phyloP scores from a whole-genome alignment of 495 filamentous ascomycete genomes.

The Penicilliopsis zonata region DNA sequence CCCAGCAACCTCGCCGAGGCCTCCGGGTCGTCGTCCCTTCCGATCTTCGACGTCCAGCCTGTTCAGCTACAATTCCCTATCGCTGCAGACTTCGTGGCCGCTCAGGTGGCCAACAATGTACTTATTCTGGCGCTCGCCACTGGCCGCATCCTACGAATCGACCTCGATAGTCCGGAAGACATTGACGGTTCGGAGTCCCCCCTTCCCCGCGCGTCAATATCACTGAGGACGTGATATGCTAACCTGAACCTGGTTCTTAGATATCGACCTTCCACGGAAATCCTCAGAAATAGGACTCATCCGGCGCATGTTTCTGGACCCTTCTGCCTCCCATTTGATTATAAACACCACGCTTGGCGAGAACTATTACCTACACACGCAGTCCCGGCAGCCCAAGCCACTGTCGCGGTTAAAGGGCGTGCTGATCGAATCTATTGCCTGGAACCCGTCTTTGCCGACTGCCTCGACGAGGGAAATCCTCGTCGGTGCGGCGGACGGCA shows the following conservation, averaged over 20 bases:
- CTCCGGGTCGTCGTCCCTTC: conserved; percentile 49
- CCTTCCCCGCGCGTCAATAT: background rate
- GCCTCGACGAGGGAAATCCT: conserved; percentile 94
- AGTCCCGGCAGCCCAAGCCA: conserved; percentile 75
- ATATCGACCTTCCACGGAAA: conserved; percentile 95
- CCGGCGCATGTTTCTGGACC: conserved; percentile 91
- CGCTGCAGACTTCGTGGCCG: conserved; percentile 87
- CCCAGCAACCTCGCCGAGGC: conserved; percentile 45
- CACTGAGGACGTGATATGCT: conserved; percentile 4
- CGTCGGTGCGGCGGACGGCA: conserved; percentile 81
- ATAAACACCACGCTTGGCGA: conserved; percentile 85
- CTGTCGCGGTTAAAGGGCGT: conserved; percentile 78
- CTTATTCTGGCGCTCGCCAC: conserved; percentile 81
- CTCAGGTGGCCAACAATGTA: conserved; percentile 95
- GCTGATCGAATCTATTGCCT: conserved; percentile 76
- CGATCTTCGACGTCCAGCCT: conserved; percentile 85
- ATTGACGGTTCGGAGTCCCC: conserved; percentile 61
- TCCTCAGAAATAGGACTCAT: conserved; percentile 83
- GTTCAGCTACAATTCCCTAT: conserved; percentile 88
- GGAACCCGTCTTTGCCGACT: conserved; percentile 95
- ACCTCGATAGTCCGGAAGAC: conserved; percentile 84
- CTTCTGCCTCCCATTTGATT: conserved; percentile 86
- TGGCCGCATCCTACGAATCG: conserved; percentile 82
- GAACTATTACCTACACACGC: conserved; percentile 95
- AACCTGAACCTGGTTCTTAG: conserved; percentile 31